Conservation (phyloP, 1,284 basidiomycete genomes). For the Singerocomus inundabilis region DNA sequence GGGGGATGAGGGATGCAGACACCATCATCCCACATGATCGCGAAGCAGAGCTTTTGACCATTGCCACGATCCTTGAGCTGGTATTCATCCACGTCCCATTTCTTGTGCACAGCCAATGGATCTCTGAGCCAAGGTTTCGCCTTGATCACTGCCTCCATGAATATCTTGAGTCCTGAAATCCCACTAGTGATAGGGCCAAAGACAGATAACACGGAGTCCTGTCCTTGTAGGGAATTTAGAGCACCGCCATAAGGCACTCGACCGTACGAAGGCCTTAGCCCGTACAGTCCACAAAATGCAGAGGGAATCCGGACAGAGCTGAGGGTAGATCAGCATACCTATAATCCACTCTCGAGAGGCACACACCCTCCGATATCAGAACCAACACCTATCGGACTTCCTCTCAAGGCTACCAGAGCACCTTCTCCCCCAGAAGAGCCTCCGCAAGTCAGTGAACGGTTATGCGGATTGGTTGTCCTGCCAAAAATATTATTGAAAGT, state of each 20-base stretch:
- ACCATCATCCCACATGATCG: conserved; percentile 63
- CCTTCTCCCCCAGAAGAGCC: conserved; percentile 70
- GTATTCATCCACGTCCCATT: conserved; percentile 64
- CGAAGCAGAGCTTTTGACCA: conserved; percentile 59
- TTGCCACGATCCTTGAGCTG: conserved; percentile 56
- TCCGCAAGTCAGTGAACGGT: conserved; percentile 51
- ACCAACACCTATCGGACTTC: conserved; percentile 64
- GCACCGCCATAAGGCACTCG: conserved; percentile 71
- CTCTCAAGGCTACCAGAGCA: conserved; percentile 55
- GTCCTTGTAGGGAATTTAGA: conserved; percentile 62
- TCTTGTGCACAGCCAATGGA: conserved; percentile 58
- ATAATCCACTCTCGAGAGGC: not conserved
- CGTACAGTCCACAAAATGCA: conserved; percentile 65
- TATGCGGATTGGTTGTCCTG: conserved; percentile 63
- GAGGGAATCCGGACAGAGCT: conserved; percentile 72
- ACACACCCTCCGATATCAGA: conserved; percentile 65
- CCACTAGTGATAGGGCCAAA: conserved; percentile 68
- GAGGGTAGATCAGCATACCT: not conserved
- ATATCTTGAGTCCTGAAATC: conserved; percentile 58
- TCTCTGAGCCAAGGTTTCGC: conserved; percentile 70
- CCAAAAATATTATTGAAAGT: conserved; percentile 67
- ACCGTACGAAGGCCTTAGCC: conserved; percentile 66
- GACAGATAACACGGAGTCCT: conserved; percentile 69
- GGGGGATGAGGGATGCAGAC: conserved; percentile 70
- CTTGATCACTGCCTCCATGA: conserved; percentile 57